Base-by-base conservation (phyloP, 2,329 filamentous ascomycete genomes). In the Lachnellula subtilissima region DNA sequence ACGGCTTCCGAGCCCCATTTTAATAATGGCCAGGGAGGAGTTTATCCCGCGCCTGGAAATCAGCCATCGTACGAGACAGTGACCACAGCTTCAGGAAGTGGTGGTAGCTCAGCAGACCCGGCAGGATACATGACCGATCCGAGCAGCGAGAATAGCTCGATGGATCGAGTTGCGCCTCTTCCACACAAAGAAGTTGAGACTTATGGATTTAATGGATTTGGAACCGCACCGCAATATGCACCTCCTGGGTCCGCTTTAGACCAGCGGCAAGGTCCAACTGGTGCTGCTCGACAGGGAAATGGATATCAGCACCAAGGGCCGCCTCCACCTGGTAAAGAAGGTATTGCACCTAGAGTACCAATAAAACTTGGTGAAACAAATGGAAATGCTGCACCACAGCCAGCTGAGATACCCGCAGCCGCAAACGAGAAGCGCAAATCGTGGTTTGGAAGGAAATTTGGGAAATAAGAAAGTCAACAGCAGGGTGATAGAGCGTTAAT, bases 81-180 rank as follows among this genome's bases (percentile, higher is more conserved):
- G 46, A 88, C 88, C 39, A 91, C 89, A 12, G 87, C 86, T 57
- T 84, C 85, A 11, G 86, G 85, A 22, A 89, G 85, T 67, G 88
- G 85, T 67, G 88, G 63, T 50, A 88, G 83, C 64, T 84, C 86
- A 61, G 84, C 76, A 53, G 91, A 96, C 56, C 85, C 85, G 12
- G 86, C 83, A 68, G 86, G 85, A 54, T 92, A 94, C 71, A 86
- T 87, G 62, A 96, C 91, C 57, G 91, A 96, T 69, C 92, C 89
- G 43, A 75, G 89, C 74, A 96, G 91, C 69, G 89, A 96, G 69
- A 96, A 96, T 74, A 95, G 90, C 74, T 96, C 91, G 1, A 83
- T 95, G 64, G 90, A 96, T 69, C 86, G 90, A 59, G 76, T 85
- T 23, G 75, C 78, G 56, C 81, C 85, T 51, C 76, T 78, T 5